Evolutionary conservation across 495 filamentous ascomycete genomes (phyloP), one percentile per base, ranked within the genome.

Genomic region (Aspergillus sparsus): DNA sequence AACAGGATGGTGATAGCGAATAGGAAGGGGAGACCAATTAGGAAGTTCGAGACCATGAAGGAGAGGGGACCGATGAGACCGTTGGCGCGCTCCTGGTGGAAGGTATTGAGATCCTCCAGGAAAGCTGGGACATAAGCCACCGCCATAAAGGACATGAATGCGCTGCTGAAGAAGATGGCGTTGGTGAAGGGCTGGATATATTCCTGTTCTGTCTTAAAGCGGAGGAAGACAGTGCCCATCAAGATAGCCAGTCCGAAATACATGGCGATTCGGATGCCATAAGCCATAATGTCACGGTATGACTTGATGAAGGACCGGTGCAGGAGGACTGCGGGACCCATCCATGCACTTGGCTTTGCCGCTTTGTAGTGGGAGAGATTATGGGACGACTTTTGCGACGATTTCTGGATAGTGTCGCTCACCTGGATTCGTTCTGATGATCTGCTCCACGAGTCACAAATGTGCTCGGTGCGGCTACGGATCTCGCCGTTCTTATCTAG

Each of bases 141-240:
- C 1, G 90, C 90, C 90, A 94, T 94, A 80, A 94, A 94, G 39
- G 85, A 89, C 89, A 94, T 91, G 77, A 94, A 94, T 0, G 90
- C 90, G 0, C 81, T 85, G 13, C 90, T 89, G 70, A 90, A 92
- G 83, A 90, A 87, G 59, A 94, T 91, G 39, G 87, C 87, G 63
- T 93, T 94, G 68, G 83, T 89, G 66, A 90, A 87, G 5, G 90
- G 85, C 58, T 89, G 85, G 62, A 94, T 93, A 56, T 84, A 82
- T 7, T 77, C 74, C 64, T 94, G 89, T 4, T 78, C 67, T 1
- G 84, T 76, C 12, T 78, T 71, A 1, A 94, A 75, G 7, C 90
- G 83, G 16, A 93, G 76, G 87, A 87, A 94, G 21, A 93, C 88
- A 2, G 90, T 93, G 3, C 90, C 90, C 86, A 92, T 90, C 88